Percentiles rank a stretch among this genome's conserved stretches.
phyloP scores from a whole-genome alignment of 371 early-diverging fungal species.

The Mortierella sp. region DNA sequence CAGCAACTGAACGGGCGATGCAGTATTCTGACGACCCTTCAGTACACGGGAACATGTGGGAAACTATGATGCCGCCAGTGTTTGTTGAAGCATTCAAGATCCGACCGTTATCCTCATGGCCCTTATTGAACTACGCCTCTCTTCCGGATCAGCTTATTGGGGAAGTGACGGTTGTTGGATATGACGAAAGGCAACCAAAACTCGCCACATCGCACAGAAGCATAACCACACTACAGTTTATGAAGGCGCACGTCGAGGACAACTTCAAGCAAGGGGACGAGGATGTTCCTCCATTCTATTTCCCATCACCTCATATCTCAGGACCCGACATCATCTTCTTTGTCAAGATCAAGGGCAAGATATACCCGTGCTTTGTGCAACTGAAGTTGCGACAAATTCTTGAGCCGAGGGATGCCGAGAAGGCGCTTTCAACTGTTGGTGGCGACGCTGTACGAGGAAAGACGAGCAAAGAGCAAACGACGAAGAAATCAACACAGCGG shows the following conservation, averaged over 20 bases:
- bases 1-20: slow-evolving; percentile 24
- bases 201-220: slow-evolving; percentile 8
- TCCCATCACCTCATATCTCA: slow-evolving; percentile 24
- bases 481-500: too few species aligned
- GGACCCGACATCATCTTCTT: slow-evolving; percentile 26
- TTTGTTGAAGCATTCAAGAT: slow-evolving; percentile 17
- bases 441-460: slow-evolving; percentile 13
- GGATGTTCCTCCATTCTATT: slow-evolving; percentile 28
- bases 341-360: slow-evolving; percentile 5
- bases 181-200: slow-evolving; percentile 2
- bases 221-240: slow-evolving; percentile 5
- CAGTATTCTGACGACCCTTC: background rate
- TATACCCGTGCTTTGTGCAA: slow-evolving; percentile 18
- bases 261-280: slow-evolving; percentile 4
- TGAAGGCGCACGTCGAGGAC: slow-evolving; percentile 13
- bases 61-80: slow-evolving; percentile 9
- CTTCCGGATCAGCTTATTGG: slow-evolving; percentile 17
- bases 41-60: slow-evolving; percentile 21
- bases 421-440: slow-evolving; percentile 23
- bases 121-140: background rate
- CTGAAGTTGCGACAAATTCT: slow-evolving; percentile 25
- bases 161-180: slow-evolving; percentile 18
- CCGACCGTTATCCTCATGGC: slow-evolving; percentile 16
- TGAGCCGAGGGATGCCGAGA: slow-evolving; percentile 10
- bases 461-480: background rate